Percentiles rank a stretch among this genome's conserved stretches.
These are phyloP conservation scores for Citropsis articulata DNA, from an alignment of 345 rosid genomes.

Conservation along the genomic window DNA sequence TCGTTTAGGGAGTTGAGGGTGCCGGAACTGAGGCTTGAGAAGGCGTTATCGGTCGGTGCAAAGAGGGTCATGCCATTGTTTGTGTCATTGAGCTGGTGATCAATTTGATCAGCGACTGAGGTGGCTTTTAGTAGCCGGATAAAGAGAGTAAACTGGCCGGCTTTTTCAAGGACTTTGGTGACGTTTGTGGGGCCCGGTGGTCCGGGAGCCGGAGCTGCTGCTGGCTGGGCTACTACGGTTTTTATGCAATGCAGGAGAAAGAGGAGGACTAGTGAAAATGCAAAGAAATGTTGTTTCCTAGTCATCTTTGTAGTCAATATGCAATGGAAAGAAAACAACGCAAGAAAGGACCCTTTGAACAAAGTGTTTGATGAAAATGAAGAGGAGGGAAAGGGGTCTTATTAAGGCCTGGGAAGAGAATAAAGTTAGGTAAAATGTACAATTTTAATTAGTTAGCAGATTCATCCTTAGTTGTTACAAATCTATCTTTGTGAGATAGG, in stretches of 20 bases:
- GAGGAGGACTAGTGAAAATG: constrained; percentile 17
- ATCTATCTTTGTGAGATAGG: constrained; percentile 8
- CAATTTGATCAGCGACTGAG: constrained; percentile 25
- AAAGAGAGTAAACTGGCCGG: constrained; percentile 32
- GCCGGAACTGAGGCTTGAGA: constrained; percentile 34
- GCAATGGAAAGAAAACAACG: background rate
- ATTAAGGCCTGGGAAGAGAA: constrained; percentile 11
- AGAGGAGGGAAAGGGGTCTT: constrained; percentile 2
- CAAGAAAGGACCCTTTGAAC: background rate
- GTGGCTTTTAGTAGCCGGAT: constrained; percentile 35
- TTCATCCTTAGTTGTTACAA: constrained; percentile 16
- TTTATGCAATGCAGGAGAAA: constrained; percentile 22
- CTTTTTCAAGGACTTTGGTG: constrained; percentile 37
- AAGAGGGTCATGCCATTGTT: constrained; percentile 39
- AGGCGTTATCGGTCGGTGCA: constrained; percentile 35
- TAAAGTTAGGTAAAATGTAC: constrained; percentile 25
- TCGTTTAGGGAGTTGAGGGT: constrained; percentile 35
- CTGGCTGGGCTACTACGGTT: constrained; percentile 27
- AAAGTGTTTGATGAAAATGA: background rate
- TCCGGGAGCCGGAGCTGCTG: constrained; percentile 21
- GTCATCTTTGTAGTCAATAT: constrained; percentile 5
- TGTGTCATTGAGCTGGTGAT: constrained; percentile 38
- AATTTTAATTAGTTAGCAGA: constrained; percentile 15
- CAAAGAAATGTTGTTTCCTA: constrained; percentile 1
- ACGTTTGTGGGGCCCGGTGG: constrained; percentile 35